Percentiles rank a stretch among this genome's conserved stretches.
phyloP scores from a whole-genome alignment of 257 asterid genomes.

The Ajuga chamaepitys region DNA sequence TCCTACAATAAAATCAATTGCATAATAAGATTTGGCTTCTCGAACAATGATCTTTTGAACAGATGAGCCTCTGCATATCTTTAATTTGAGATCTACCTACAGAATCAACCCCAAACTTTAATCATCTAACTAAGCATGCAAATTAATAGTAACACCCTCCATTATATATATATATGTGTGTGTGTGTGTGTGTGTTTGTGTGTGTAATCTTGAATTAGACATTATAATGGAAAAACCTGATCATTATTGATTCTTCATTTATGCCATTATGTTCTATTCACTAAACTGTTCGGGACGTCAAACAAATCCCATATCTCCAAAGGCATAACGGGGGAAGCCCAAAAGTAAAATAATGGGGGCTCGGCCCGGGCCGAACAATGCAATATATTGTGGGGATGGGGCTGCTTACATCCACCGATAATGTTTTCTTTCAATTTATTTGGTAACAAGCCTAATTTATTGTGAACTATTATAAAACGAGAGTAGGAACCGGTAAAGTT shows the following conservation, averaged over 20 bases:
- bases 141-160: background rate
- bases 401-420: conserved; percentile 42
- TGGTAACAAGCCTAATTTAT: background rate
- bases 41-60: conserved; percentile 61
- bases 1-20: conserved; percentile 70
- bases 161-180: too few relatives aligned
- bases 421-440: conserved; percentile 11
- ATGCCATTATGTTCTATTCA: background rate
- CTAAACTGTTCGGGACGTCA: background rate
- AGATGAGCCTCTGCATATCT: conserved; percentile 92
- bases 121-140: background rate
- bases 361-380: background rate
- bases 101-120: conserved; percentile 12
- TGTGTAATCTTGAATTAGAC: background rate
- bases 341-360: too few relatives aligned
- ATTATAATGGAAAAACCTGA: background rate
- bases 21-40: conserved; percentile 67
- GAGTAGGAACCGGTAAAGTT: conserved; percentile 5
- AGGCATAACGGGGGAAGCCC: too few relatives aligned
- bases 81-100: conserved; percentile 92
- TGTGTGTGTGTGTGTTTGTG: too few relatives aligned
- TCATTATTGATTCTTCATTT: too few relatives aligned
- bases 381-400: conserved; percentile 21
- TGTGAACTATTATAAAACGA: conserved; percentile 1
- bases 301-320: too few relatives aligned